Evolutionary conservation across 352 stramenopile species (phyloP), one percentile per base, ranked within the genome.

Genomic region (Phytophthora aleatoria): DNA sequence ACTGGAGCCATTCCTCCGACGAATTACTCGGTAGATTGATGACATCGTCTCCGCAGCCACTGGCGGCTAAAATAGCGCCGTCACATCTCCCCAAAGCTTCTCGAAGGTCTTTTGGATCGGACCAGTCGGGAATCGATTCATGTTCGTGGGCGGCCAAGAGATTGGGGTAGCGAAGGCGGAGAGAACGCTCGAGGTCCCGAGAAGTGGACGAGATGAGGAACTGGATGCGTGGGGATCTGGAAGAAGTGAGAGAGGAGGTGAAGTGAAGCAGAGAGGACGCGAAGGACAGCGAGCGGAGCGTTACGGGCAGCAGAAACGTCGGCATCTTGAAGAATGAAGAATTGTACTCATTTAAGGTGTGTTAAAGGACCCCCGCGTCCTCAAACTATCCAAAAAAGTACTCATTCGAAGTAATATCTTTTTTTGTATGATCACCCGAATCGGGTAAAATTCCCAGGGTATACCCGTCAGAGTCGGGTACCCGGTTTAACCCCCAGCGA

Each of bases 11-110:
- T 52, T 71, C 64, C n/a, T 56, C 39, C 3, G 13, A 65, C 10
- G 50, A 42, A 1, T 61, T 42, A 42, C 61, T 57, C 1, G 67
- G 39, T 42, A 69, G 3, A 38, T 74, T 64, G 1, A 77, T 61
- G 10, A 60, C 55, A 38, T 60, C 57, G 49, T 70, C 45, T 67
- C 65, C 53, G 27, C 38, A 50, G 41, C 45, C 50, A 50, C 48
- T 73, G 7, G 53, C 66, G 2, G 77, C 74, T 35, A 89, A 51
- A 28, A 92, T 43, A n/a, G 74, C 64, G 9, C 77, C 79, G 26
- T 87, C 60, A 41, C 81, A 90, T 12, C 47, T 30, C 26, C 76
- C 67, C 31, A 90, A 55, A 7, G 76, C 79, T 49, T 76, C 61
- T 31, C 33, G n/a, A 2, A 88, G 30, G 12, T 92, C 83, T 27